Evolutionary conservation across 306 rosid species (phyloP).

Genomic region (Urtica urens): DNA sequence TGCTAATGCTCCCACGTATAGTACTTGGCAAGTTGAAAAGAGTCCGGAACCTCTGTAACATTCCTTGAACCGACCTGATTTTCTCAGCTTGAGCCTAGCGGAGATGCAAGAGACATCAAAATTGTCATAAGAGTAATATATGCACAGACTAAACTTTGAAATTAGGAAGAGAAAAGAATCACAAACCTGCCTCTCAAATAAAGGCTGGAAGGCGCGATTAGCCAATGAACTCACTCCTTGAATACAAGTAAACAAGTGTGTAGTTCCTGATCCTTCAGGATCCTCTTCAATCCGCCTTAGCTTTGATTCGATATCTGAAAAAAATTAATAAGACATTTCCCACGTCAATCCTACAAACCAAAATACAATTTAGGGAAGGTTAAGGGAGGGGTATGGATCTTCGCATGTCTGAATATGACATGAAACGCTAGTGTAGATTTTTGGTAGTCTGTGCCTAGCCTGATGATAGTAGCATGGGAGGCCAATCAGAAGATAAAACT

Average conservation of each 20-base stretch:
- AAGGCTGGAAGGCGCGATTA: constrained; percentile 84
- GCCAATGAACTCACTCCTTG: constrained; percentile 81
- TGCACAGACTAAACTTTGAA: constrained; percentile 9
- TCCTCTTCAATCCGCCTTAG: constrained; percentile 87
- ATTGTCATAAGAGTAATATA: constrained; percentile 21
- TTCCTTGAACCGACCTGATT: constrained; percentile 95
- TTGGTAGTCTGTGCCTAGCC: too few relatives aligned
- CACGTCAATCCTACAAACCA: constrained; percentile 15
- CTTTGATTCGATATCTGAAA: constrained; percentile 88
- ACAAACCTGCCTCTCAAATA: constrained; percentile 94
- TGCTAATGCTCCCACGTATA: constrained; percentile 85
- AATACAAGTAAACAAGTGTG: constrained; percentile 74
- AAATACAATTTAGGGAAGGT: too few relatives aligned
- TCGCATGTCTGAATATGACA: too few relatives aligned
- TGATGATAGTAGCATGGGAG: too few relatives aligned
- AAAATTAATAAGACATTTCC: constrained; percentile 13
- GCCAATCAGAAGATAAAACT: too few relatives aligned
- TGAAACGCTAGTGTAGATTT: too few relatives aligned
- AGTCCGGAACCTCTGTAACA: constrained; percentile 96
- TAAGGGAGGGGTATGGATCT: too few relatives aligned
- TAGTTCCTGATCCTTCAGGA: constrained; percentile 96
- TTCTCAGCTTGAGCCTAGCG: constrained; percentile 95
- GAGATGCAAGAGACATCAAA: constrained; percentile 15
- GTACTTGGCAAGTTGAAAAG: constrained; percentile 92
- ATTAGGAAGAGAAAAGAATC: constrained; percentile 18